A percentile compares a stretch with the other conserved stretches of the same genome.
phyloP scores from a whole-genome alignment of 345 rosid species.

The Crucihimalaya himalaica region DNA sequence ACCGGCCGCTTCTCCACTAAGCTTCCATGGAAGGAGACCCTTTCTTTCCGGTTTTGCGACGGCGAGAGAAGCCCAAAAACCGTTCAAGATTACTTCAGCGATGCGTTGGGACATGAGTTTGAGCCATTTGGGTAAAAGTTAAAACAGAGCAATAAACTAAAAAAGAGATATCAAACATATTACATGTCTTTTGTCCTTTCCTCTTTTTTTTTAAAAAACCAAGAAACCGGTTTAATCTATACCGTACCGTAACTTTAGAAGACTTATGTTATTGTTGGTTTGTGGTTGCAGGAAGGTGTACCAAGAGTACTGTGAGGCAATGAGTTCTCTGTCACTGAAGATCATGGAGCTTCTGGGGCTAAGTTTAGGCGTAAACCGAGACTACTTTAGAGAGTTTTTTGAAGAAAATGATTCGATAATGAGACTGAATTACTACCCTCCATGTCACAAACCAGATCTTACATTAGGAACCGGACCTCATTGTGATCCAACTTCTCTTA shows the following conservation, averaged over 20 bases:
- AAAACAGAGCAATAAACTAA: slow-evolving; percentile 22
- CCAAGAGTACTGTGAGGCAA: slow-evolving; percentile 80
- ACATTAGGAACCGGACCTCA: slow-evolving; percentile 99
- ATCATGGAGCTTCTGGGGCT: slow-evolving; percentile 90
- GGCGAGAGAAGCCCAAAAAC: slow-evolving; percentile 43
- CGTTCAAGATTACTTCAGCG: slow-evolving; percentile 59
- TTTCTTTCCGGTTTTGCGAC: slow-evolving; percentile 71
- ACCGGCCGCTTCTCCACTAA: slow-evolving; percentile 84
- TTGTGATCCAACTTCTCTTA: slow-evolving; percentile 96
- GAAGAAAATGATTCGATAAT: slow-evolving; percentile 89
- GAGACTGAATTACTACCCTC: slow-evolving; percentile 97
- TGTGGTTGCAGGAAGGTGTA: slow-evolving; percentile 58
- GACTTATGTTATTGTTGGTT: slow-evolving; percentile 23
- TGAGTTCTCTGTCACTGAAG: slow-evolving; percentile 78
- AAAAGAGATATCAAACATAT: slow-evolving; percentile 19
- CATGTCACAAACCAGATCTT: slow-evolving; percentile 88
- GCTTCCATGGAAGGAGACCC: slow-evolving; percentile 98
- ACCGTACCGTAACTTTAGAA: slow-evolving; percentile 9
- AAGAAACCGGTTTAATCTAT: not conserved
- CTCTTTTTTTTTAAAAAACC: not conserved
- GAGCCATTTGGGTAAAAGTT: slow-evolving; percentile 63
- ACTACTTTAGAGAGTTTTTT: slow-evolving; percentile 64
- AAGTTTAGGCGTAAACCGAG: slow-evolving; percentile 64
- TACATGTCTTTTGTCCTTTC: slow-evolving; percentile 31
- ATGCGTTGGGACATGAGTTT: slow-evolving; percentile 71